Percentiles rank a stretch among this genome's conserved stretches.
Conservation (phyloP, 768 basidiomycete genomes). For the Sarcomyxa edulis region DNA sequence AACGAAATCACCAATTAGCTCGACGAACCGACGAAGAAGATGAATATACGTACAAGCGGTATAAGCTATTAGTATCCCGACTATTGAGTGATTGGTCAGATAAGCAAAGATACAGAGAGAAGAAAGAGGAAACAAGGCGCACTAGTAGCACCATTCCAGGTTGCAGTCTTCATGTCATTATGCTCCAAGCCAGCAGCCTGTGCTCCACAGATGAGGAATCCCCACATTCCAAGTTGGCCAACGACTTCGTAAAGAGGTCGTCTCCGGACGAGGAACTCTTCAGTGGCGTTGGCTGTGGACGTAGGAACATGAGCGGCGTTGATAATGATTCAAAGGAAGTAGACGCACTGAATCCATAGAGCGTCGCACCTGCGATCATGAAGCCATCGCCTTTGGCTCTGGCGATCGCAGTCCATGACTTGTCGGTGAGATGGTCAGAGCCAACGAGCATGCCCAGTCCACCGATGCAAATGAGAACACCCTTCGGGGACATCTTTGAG, state of each 20-base stretch:
- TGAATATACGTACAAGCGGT: conserved; percentile 24
- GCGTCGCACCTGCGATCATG: conserved; percentile 81
- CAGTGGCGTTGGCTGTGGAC: conserved; percentile 72
- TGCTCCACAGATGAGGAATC: conserved; percentile 71
- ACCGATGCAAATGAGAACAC: conserved; percentile 64
- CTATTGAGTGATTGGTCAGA: too few relatives aligned
- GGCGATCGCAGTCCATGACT: conserved; percentile 60
- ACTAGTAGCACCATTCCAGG: conserved; percentile 75
- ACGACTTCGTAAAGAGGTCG: conserved; percentile 83
- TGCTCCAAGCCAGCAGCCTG: conserved; percentile 78
- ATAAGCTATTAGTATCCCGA: conserved; percentile 39
- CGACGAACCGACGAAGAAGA: conserved; percentile 1
- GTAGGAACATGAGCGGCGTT: neutral
- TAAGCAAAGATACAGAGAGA: neutral
- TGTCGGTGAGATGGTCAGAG: conserved; percentile 73
- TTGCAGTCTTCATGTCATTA: conserved; percentile 52
- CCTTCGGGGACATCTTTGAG: conserved; percentile 31
- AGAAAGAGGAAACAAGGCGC: too few relatives aligned
- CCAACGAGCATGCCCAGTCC: conserved; percentile 78
- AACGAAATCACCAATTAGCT: conserved; percentile 5
- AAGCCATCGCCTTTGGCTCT: conserved; percentile 79
- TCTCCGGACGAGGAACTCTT: conserved; percentile 80
- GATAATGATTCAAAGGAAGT: neutral
- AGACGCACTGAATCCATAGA: conserved; percentile 79
- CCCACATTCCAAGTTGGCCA: conserved; percentile 84